A percentile compares a stretch with the other conserved stretches of the same genome.
Evolutionary conservation across 2,329 filamentous ascomycete genomes (phyloP).

Genomic region (Torrubiella hemipterigena): DNA sequence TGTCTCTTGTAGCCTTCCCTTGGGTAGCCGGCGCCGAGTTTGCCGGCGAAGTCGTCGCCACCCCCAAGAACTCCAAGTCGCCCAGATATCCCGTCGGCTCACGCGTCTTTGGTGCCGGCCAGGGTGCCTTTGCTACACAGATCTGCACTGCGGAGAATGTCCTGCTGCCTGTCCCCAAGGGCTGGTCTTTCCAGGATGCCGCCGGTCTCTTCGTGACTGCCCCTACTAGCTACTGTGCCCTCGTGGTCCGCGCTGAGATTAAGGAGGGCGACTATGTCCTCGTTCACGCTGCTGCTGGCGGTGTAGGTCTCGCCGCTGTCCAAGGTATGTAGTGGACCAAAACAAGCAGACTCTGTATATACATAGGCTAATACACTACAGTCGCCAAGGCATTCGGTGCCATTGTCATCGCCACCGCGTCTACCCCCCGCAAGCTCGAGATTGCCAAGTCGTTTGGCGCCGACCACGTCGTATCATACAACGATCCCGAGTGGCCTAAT

Average conservation of each 20-base stretch:
- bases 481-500: constrained; percentile 47
- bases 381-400: constrained; percentile 86
- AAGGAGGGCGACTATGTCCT: constrained; percentile 77
- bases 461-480: constrained; percentile 73
- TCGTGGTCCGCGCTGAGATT: constrained; percentile 67
- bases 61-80: constrained; percentile 38
- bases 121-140: constrained; percentile 77
- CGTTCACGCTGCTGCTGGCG: constrained; percentile 84
- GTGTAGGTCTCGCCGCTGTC: constrained; percentile 82
- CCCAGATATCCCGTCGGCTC: constrained; percentile 58
- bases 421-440: constrained; percentile 65
- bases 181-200: constrained; percentile 76
- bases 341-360: not conserved
- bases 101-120: constrained; percentile 73
- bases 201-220: constrained; percentile 87
- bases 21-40: constrained; percentile 87
- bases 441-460: constrained; percentile 74
- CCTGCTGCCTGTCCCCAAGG: constrained; percentile 62
- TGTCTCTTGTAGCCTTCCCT: constrained; percentile 48
- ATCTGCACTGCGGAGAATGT: constrained; percentile 53
- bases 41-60: constrained; percentile 61
- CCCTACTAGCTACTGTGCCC: constrained; percentile 75
- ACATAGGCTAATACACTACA: constrained; percentile 10
- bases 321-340: constrained; percentile 38
- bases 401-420: constrained; percentile 85